These are phyloP conservation scores for Truncatella angustata DNA, from an alignment of 2,329 filamentous ascomycete species.

Conservation along the genomic window DNA sequence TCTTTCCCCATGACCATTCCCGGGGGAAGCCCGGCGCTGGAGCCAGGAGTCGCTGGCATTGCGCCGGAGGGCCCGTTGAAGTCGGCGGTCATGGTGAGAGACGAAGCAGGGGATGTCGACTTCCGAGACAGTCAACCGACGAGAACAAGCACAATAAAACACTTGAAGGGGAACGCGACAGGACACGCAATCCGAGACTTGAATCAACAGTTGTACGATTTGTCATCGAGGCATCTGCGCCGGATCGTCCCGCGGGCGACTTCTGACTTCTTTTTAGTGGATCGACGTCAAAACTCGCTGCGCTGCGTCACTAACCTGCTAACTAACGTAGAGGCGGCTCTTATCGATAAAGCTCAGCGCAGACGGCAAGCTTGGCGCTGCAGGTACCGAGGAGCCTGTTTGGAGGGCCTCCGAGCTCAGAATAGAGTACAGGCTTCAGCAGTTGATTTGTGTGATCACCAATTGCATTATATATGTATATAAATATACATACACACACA, in stretches of 20 bases:
- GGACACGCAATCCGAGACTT: background rate
- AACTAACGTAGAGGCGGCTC: background rate
- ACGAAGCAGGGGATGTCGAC: too few relatives aligned
- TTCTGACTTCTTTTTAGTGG: slow-evolving; percentile 1
- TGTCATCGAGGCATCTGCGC: slow-evolving; percentile 16
- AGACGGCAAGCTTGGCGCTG: background rate
- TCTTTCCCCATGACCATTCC: slow-evolving; percentile 75
- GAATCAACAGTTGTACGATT: too few relatives aligned
- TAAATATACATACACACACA: too few relatives aligned
- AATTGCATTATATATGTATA: too few relatives aligned
- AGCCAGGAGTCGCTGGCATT: slow-evolving; percentile 13
- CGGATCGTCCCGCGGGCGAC: slow-evolving; percentile 1
- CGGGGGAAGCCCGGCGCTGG: slow-evolving; percentile 54
- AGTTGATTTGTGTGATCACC: too few relatives aligned
- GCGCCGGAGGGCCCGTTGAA: slow-evolving; percentile 26
- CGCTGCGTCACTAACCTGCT: too few relatives aligned
- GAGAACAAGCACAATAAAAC: background rate
- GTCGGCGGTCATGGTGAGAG: slow-evolving; percentile 35
- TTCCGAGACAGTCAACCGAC: background rate
- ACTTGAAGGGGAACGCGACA: background rate
- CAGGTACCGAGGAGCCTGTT: slow-evolving; percentile 3
- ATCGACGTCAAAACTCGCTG: background rate
- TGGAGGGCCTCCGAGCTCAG: background rate
- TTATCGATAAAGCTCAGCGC: slow-evolving; percentile 28
- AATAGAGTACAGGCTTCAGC: too few relatives aligned